These are phyloP conservation scores for Venturia pyrina DNA, from an alignment of 2,329 filamentous ascomycete genomes.

Conservation along the genomic window DNA sequence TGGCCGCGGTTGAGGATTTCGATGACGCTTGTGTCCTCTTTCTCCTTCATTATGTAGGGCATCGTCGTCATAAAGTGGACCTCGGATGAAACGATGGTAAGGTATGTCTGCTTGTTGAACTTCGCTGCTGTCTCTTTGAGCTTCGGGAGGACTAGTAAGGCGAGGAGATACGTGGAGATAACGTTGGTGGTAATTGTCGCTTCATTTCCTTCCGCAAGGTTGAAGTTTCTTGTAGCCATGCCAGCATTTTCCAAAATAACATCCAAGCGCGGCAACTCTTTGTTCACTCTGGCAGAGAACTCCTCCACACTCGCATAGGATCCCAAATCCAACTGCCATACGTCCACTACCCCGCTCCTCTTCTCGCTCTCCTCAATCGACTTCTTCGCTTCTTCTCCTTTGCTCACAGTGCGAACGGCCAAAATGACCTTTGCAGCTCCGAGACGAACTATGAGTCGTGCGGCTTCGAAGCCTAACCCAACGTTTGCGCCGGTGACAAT, in stretches of 20 bases:
- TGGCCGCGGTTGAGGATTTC: constrained; percentile 15
- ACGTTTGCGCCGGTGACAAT: constrained; percentile 41
- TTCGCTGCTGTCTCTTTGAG: constrained; percentile 8
- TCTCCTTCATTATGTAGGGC: constrained; percentile 9
- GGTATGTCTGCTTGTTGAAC: constrained; percentile 11
- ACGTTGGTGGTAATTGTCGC: constrained; percentile 12
- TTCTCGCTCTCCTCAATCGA: constrained; percentile 27
- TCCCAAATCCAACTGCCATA: constrained; percentile 37
- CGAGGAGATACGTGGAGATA: constrained; percentile 13
- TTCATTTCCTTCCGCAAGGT: constrained; percentile 9
- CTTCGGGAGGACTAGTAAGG: constrained; percentile 12
- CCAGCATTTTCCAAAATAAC: constrained; percentile 31
- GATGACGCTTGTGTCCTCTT: constrained; percentile 15
- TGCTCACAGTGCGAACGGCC: constrained; percentile 33
- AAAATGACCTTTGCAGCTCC: constrained; percentile 35
- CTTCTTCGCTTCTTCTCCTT: constrained; percentile 35
- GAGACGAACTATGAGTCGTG: constrained; percentile 31
- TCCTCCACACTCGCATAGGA: constrained; percentile 28
- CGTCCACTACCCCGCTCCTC: constrained; percentile 26
- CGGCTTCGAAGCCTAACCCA: constrained; percentile 38
- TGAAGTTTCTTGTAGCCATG: constrained; percentile 9
- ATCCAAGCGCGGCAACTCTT: constrained; percentile 25
- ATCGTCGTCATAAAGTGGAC: constrained; percentile 14
- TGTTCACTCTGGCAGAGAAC: constrained; percentile 23
- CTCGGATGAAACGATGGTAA: constrained; percentile 15